These are phyloP conservation scores for Hordeum pubiflorum DNA, from an alignment of 202 grass and related monocot species.

Conservation along the genomic window DNA sequence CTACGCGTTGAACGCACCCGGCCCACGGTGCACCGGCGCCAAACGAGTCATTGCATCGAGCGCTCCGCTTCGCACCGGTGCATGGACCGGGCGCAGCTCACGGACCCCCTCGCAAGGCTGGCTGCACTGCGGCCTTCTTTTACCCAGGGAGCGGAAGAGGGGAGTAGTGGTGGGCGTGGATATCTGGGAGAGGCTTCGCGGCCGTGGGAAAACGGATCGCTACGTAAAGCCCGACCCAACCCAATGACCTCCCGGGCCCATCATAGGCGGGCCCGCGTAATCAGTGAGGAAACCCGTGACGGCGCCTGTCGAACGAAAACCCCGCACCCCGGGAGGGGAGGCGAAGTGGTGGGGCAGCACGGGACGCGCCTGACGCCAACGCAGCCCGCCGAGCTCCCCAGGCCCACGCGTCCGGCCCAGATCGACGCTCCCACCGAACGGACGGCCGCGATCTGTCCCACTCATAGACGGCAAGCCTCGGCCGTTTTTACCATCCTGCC, in stretches of 20 bases:
- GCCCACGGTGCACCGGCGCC: background rate
- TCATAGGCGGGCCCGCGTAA: accelerated
- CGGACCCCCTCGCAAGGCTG: background rate
- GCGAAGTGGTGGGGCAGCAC: slow-evolving; percentile 1
- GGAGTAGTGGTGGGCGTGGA: background rate
- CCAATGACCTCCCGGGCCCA: background rate
- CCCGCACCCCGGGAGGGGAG: background rate
- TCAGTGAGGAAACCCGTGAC: background rate
- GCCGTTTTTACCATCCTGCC: background rate
- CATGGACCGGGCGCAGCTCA: background rate
- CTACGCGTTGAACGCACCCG: background rate
- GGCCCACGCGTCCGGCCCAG: background rate
- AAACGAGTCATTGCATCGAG: accelerated
- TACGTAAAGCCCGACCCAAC: background rate
- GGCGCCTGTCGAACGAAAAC: background rate
- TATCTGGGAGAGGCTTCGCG: background rate
- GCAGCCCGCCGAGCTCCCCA: background rate
- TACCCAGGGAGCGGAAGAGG: too few relatives aligned
- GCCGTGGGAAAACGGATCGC: background rate
- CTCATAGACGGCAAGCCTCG: background rate
- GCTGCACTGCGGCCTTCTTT: background rate
- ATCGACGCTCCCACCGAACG: background rate
- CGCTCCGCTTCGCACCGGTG: accelerated
- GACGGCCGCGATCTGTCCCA: background rate
- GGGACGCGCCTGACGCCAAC: background rate